These are phyloP conservation scores for Kalaharituber pfeilii DNA, from an alignment of 2,329 filamentous ascomycete genomes.

Conservation along the genomic window DNA sequence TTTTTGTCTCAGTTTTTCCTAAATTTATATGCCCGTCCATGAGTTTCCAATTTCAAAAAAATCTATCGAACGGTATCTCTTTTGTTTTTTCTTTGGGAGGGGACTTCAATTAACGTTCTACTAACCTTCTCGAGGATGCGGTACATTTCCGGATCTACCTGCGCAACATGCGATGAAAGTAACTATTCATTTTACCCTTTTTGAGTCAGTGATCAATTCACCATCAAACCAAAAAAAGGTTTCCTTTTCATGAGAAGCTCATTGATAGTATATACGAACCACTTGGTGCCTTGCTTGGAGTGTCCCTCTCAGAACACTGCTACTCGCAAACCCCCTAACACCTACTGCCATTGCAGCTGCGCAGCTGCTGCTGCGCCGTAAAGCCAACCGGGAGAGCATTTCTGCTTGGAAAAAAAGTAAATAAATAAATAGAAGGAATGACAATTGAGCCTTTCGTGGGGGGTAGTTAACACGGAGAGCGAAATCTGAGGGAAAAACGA, in stretches of 20 bases:
- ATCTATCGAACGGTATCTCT: background rate
- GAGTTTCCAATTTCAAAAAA: conserved; percentile 5
- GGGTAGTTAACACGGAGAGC: no score
- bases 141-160: conserved; percentile 73
- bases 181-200: conserved; percentile 37
- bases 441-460: no score
- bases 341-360: no score
- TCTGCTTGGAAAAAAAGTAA: no score
- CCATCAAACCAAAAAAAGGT: no score
- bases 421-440: no score
- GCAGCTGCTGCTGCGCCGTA: conserved; percentile 14
- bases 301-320: conserved; percentile 4
- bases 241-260: no score
- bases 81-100: background rate
- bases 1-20: conserved; percentile 94
- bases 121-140: conserved; percentile 77
- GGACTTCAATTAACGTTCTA: conserved; percentile 8
- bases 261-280: background rate
- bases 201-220: conserved; percentile 10
- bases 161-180: conserved; percentile 58
- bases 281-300: conserved; percentile 11
- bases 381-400: conserved; percentile 15
- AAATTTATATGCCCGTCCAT: background rate
- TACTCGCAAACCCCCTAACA: conserved; percentile 24
- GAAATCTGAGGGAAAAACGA: no score